Percentiles rank a stretch among this genome's conserved stretches.
phyloP scores from a whole-genome alignment of 352 stramenopile species.

The Globisporangium parvum region DNA sequence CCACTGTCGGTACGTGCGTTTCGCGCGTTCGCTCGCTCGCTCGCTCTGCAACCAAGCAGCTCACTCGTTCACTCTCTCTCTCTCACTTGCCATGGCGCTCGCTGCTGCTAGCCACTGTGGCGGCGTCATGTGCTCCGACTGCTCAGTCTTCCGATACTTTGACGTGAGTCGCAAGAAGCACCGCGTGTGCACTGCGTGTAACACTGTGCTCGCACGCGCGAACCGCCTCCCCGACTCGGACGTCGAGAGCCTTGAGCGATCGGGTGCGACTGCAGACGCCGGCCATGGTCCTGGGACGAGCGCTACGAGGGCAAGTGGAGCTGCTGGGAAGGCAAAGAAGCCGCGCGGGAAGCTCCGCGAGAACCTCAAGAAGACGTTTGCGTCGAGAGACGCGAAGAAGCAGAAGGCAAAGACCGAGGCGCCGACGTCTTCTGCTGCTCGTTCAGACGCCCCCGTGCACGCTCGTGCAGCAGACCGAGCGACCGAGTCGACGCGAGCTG shows the following conservation, averaged over 20 bases:
- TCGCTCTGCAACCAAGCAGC: no score
- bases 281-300: not conserved
- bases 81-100: no score
- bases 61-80: no score
- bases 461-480: not conserved
- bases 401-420: conserved; percentile 5
- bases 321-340: not conserved
- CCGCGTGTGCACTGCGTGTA: conserved; percentile 51
- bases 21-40: no score
- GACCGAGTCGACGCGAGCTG: not conserved
- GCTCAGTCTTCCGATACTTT: conserved; percentile 62
- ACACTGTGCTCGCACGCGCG: conserved; percentile 16
- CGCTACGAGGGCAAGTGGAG: not conserved
- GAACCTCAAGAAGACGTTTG: conserved; percentile 15
- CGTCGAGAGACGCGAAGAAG: conserved; percentile 10
- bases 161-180: conserved; percentile 55
- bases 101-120: conserved; percentile 45
- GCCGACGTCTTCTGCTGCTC: no score
- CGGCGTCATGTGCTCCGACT: conserved; percentile 72
- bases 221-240: conserved; percentile 8
- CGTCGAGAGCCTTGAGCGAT: conserved; percentile 1
- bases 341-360: conserved; percentile 10
- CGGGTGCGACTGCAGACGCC: conserved; percentile 1
- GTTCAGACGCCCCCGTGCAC: not conserved
- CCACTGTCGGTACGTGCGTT: conserved; percentile 66